Evolutionary conservation across 1,284 basidiomycete species (phyloP), one percentile per base, ranked within the genome.

Genomic region (Cryptococcus sp.): DNA sequence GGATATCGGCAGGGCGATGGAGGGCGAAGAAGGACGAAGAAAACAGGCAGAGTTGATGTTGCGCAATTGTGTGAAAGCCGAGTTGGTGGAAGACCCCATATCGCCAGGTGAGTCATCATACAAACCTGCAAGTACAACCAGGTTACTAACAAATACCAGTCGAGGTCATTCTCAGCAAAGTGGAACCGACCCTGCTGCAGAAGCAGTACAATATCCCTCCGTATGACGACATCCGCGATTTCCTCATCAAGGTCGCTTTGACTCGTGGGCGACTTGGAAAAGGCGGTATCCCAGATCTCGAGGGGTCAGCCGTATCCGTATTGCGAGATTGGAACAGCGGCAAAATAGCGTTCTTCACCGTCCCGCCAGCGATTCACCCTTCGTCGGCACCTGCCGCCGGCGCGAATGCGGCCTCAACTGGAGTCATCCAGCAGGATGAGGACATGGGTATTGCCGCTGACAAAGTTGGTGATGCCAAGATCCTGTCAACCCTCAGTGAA

Each of bases 291-390:
- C 93, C 95, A 0, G 93, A 98, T 77, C 77, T 95, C 19, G 85
- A 89, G 48, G 84, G 88, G 0, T 85, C 91, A 0, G 93, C 93
- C 0, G 86, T 91, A 30, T 86, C 88, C 16, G 84, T 98, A n/a
- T 79, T 99, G 4, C 85, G 84, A 49, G 95, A 99, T 75, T 98
- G 95, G 94, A 98, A 98, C 72, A 86, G 91, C 63, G 93, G 97
- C 70, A 93, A 93, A 72, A 97, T 98, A 25, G 88, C 89, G 0
- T 98, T 92, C 79, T 90, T 84, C 78, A 91, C 91, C 1, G 76
- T 81, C 1, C 91, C 93, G 2, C 94, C 95, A 0, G 72, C 81
- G 3, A 74, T 90, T 3, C 91, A 93, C 71, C 86, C 88, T 0
- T 91, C 90, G 2, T 83, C 84, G n/a, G 65, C 66, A 8, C 66